Base-by-base conservation (phyloP, 2,329 filamentous ascomycete genomes). In the Macrophomina tecta region DNA sequence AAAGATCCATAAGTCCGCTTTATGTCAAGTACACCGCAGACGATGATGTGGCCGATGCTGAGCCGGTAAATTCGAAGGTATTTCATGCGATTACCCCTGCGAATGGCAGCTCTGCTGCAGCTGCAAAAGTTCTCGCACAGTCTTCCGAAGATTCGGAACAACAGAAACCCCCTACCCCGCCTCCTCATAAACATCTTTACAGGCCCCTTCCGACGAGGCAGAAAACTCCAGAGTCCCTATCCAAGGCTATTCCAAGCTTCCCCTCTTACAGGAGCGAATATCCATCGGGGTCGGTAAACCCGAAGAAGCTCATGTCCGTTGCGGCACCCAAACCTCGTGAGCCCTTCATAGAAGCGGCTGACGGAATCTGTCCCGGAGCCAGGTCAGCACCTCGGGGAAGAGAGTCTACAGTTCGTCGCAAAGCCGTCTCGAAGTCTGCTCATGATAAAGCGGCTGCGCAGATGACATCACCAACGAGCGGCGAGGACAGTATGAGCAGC, bases 221-320 rank as follows among this genome's bases (percentile, higher is more conserved):
- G 14, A 53, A 40, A 40, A 64, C 40, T 2, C n/a, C 32, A 8
- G 46, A 60, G 32, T 18, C 61, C n/a, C 14, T 46, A 14, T 16
- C 45, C 3, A 38, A 63, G 63, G 16, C 12, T 30, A 66, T 30
- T 28, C 32, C 69, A 72, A 11, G 61, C 65, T 69, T 77, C 53
- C 76, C 80, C 23, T 76, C 80, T 0, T 85, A 85, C 70, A 79
- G 84, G 69, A 84, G 82, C 68, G 83, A 85, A 69, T 85, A 84
- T 69, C 82, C 83, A 4, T 4, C 58, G 8, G 46, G 16, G 14
- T 75, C 77, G 8, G 74, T 69, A 32, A 74, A 73, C 62, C 68
- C 73, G n/a, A 72, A 69, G 42, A 75, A 73, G 45, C 69, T 73
- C 14, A 12, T 55, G 51, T 56, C 63, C 11, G 32, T 45, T 12